Percentiles rank a stretch among this genome's conserved stretches.
Evolutionary conservation across 495 filamentous ascomycete genomes (phyloP).

Genomic region (Aspergillus nanangensis): DNA sequence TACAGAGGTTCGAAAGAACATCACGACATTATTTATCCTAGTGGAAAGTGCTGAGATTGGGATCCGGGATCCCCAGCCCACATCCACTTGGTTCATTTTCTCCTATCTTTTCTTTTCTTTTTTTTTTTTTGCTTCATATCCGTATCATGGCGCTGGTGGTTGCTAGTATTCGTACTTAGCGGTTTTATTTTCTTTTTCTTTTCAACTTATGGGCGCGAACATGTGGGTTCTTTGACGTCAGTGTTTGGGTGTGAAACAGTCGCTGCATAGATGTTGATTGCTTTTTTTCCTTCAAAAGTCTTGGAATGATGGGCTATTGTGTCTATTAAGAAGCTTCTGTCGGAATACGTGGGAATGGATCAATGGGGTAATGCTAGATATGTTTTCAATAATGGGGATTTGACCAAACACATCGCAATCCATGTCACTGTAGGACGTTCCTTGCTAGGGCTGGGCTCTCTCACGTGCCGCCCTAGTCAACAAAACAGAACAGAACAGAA

Average conservation of each 20-base stretch:
- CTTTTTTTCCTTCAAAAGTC: slow-evolving; percentile 14
- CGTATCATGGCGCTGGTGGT: slow-evolving; percentile 37
- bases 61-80: too few relatives aligned
- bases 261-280: slow-evolving; percentile 23
- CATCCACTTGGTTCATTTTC: too few relatives aligned
- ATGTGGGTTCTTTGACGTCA: slow-evolving; percentile 17
- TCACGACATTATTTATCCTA: too few relatives aligned
- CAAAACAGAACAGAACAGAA: neutral
- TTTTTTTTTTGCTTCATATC: slow-evolving; percentile 15
- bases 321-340: neutral
- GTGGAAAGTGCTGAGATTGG: too few relatives aligned
- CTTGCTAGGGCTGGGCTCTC: too few relatives aligned
- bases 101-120: slow-evolving; percentile 15
- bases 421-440: too few relatives aligned
- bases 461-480: neutral
- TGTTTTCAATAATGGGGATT: too few relatives aligned
- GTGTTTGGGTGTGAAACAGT: slow-evolving; percentile 9
- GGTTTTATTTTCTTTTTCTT: slow-evolving; percentile 23
- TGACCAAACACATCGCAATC: too few relatives aligned
- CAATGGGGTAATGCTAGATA: too few relatives aligned
- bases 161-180: slow-evolving; percentile 27
- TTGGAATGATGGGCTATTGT: slow-evolving; percentile 8
- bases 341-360: too few relatives aligned
- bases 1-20: too few relatives aligned
- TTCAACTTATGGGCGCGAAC: slow-evolving; percentile 21